Conservation (phyloP, 257 asterid genomes). For the Salvia hispanica region DNA sequence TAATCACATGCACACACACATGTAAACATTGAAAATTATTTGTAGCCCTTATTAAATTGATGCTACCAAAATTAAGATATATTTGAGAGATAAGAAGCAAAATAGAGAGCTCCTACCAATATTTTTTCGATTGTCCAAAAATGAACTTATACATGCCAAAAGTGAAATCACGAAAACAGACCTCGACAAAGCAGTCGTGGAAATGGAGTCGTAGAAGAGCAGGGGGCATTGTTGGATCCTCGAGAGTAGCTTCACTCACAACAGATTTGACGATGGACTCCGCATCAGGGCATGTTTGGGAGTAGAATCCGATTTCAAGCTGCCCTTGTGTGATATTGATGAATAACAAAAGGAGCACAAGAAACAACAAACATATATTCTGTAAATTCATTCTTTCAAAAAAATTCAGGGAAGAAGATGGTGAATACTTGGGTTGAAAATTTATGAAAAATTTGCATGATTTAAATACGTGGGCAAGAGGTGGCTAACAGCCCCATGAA, state of each 20-base stretch:
- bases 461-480: no score
- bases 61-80: no score
- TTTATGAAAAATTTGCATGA: no score
- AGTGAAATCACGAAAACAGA: constrained; percentile 17
- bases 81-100: no score
- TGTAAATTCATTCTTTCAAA: no score
- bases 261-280: constrained; percentile 43
- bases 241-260: constrained; percentile 34
- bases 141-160: background rate
- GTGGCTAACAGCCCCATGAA: no score
- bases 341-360: constrained; percentile 12
- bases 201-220: constrained; percentile 48
- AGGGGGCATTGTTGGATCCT: constrained; percentile 34
- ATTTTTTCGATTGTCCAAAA: no score
- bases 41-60: no score
- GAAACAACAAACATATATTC: constrained; percentile 16
- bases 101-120: no score
- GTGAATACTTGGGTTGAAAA: no score
- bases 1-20: background rate
- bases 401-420: no score
- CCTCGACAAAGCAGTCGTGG: constrained; percentile 56
- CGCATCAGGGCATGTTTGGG: constrained; percentile 47
- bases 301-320: constrained; percentile 45
- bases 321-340: constrained; percentile 27
- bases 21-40: background rate